phyloP scores from a whole-genome alignment of 495 filamentous ascomycete species.

The Pyrenula massariospora region DNA sequence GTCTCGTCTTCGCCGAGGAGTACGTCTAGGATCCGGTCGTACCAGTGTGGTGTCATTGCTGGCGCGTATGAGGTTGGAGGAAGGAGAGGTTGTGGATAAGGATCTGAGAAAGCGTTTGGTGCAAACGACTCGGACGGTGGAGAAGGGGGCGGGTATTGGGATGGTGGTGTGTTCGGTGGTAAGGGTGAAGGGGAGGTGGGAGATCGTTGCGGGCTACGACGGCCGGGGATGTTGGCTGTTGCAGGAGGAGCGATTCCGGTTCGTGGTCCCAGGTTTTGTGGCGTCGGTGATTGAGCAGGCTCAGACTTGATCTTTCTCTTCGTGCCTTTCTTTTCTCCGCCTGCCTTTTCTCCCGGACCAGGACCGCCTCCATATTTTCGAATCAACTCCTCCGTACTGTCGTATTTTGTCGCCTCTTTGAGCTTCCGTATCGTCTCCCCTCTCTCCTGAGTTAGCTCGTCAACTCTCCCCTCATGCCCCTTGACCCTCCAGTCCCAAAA shows the following conservation, averaged over 20 bases:
- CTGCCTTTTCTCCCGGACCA: slow-evolving; percentile 34
- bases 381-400: slow-evolving; percentile 83
- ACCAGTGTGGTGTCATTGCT: slow-evolving; percentile 61
- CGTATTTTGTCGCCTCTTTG: slow-evolving; percentile 87
- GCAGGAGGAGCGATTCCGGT: slow-evolving; percentile 63
- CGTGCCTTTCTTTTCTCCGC: slow-evolving; percentile 11
- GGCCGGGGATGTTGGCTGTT: slow-evolving; percentile 67
- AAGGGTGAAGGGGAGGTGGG: slow-evolving; percentile 9
- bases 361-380: slow-evolving; percentile 78
- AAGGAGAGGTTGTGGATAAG: too few relatives aligned
- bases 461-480: slow-evolving; percentile 50
- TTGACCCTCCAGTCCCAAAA: slow-evolving; percentile 77
- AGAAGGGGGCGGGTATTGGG: slow-evolving; percentile 9
- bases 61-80: slow-evolving; percentile 9
- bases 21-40: slow-evolving; percentile 84
- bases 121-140: slow-evolving; percentile 28
- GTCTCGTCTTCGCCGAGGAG: slow-evolving; percentile 94
- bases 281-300: slow-evolving; percentile 6
- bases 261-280: slow-evolving; percentile 17
- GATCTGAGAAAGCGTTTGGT: slow-evolving; percentile 47
- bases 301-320: slow-evolving; percentile 12
- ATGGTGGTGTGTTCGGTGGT: slow-evolving; percentile 12
- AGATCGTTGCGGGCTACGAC: slow-evolving; percentile 12
- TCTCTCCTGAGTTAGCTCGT: slow-evolving; percentile 63
- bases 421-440: slow-evolving; percentile 84